Percentiles rank a stretch among this genome's conserved stretches.
phyloP scores from a whole-genome alignment of 495 filamentous ascomycete genomes.

The Aspergillus saccharolyticus region DNA sequence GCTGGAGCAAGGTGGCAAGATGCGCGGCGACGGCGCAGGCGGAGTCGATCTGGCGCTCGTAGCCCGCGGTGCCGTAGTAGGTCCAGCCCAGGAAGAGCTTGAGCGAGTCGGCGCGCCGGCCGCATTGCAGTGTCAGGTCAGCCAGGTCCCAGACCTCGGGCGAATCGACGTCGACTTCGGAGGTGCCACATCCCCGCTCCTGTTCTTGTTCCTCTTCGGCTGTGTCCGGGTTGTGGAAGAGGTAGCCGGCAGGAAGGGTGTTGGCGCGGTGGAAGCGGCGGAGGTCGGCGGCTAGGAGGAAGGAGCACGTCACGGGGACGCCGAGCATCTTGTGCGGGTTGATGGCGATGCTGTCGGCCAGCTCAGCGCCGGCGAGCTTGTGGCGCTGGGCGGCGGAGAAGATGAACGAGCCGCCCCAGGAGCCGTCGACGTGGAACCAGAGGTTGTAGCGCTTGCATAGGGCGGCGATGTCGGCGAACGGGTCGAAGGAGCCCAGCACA shows the following conservation, averaged over 20 bases:
- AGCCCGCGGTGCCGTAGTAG: slow-evolving; percentile 72
- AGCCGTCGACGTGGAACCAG: slow-evolving; percentile 89
- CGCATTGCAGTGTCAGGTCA: slow-evolving; percentile 89
- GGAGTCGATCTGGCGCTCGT: slow-evolving; percentile 57
- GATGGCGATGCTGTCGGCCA: slow-evolving; percentile 74
- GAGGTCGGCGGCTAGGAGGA: slow-evolving; percentile 74
- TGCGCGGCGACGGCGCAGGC: slow-evolving; percentile 65
- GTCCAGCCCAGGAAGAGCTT: slow-evolving; percentile 86
- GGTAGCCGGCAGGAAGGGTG: slow-evolving; percentile 79
- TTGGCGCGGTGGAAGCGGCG: slow-evolving; percentile 73
- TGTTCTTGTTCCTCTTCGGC: slow-evolving; percentile 16
- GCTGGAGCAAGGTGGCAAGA: slow-evolving; percentile 53
- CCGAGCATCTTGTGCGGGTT: slow-evolving; percentile 98
- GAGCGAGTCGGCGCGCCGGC: slow-evolving; percentile 75
- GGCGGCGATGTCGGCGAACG: slow-evolving; percentile 62
- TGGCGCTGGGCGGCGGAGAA: slow-evolving; percentile 63
- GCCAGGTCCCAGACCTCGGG: slow-evolving; percentile 84
- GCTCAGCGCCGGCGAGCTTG: slow-evolving; percentile 63
- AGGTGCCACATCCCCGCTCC: too few relatives aligned
- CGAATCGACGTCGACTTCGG: slow-evolving; percentile 32
- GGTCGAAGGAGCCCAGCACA: slow-evolving; percentile 85
- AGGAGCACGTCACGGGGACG: slow-evolving; percentile 84
- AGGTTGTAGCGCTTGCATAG: slow-evolving; percentile 67
- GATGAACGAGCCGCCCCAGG: slow-evolving; percentile 81
- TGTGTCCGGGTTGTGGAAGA: slow-evolving; percentile 63